Base-by-base conservation (phyloP, 306 rosid genomes). In the Notholithocarpus densiflorus region DNA sequence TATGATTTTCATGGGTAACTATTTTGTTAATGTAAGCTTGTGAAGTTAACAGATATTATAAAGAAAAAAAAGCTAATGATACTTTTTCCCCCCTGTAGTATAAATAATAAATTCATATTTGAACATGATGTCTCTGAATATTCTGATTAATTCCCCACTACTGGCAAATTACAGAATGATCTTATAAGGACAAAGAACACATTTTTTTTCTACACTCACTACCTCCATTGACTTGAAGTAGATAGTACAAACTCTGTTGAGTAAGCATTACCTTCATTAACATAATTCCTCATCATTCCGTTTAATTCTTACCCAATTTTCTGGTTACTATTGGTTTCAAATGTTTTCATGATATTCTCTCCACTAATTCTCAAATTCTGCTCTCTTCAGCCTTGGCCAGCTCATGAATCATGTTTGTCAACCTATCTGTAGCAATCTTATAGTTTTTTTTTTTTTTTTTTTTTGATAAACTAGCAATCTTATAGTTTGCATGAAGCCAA, bases 381-480 rank as follows among this genome's bases (percentile, higher is more conserved):
- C 24, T 34, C 17, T 66, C 72, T 66, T 45, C 52, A 66, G 72
- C 52, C 72, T 34, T 66, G 72, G 72, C 72, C 52, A 66, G 72
- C 52, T 66, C 72, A 32, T 19, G 20, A 19, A n/a, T 66, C 51
- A 34, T 66, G 24, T 34, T 66, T 32, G 72, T 66, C 51, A 66
- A 23, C 68, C 72, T 34, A 48, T 66, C 51, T 31, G 24, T 66
- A 32, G 71, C 51, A 18, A 32, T 34, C 52, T 34, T 32, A 18
- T 66, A 9, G 52, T 4, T 66, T 66, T 37, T 8, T 37, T 7
- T 7, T 32, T 7, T 32, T 31, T 37, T 37, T 7, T 37, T 37
- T 37, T 37, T 37, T 2, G 45, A 37, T 37, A 37, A 37, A 37
- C 45, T 66, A 32, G 71, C 51, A 18, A 32, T 66, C 52, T 34